A percentile compares a stretch with the other conserved stretches of the same genome.
Evolutionary conservation across 768 basidiomycete genomes (phyloP).

Genomic region (Hebeloma cylindrosporum): DNA sequence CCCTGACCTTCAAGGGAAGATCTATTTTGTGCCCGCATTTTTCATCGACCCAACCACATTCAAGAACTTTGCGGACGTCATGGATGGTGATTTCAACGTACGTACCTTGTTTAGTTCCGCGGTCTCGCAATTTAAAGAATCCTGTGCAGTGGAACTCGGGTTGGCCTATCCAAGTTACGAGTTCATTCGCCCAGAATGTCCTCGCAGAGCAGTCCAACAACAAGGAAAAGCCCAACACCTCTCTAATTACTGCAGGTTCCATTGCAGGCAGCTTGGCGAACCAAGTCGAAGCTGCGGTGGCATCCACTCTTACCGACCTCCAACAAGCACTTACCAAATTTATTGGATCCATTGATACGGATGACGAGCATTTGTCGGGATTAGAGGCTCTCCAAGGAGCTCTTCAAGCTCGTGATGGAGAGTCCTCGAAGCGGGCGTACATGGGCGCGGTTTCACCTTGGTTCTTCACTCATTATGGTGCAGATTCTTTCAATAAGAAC

Average conservation of each 20-base stretch:
- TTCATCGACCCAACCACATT: slow-evolving; percentile 57
- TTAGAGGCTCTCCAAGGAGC: slow-evolving; percentile 32
- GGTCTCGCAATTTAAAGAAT: slow-evolving; percentile 14
- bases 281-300: slow-evolving; percentile 17
- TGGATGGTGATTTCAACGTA: slow-evolving; percentile 64
- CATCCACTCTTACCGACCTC: slow-evolving; percentile 22
- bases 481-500: slow-evolving; percentile 71
- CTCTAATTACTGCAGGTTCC: slow-evolving; percentile 15
- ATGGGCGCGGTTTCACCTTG: slow-evolving; percentile 66
- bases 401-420: slow-evolving; percentile 26
- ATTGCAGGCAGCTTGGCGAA: slow-evolving; percentile 13
- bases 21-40: slow-evolving; percentile 71
- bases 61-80: slow-evolving; percentile 43
- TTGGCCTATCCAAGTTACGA: slow-evolving; percentile 69
- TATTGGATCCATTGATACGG: slow-evolving; percentile 51
- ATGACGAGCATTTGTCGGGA: slow-evolving; percentile 51
- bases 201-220: slow-evolving; percentile 18
- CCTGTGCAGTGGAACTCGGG: slow-evolving; percentile 69
- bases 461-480: slow-evolving; percentile 80
- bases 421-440: slow-evolving; percentile 33
- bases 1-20: slow-evolving; percentile 43
- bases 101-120: slow-evolving; percentile 14
- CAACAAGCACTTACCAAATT: slow-evolving; percentile 35
- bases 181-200: slow-evolving; percentile 36
- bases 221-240: slow-evolving; percentile 4